Conservation (phyloP, 2,329 filamentous ascomycete species). For the Colletotrichum agaves region DNA sequence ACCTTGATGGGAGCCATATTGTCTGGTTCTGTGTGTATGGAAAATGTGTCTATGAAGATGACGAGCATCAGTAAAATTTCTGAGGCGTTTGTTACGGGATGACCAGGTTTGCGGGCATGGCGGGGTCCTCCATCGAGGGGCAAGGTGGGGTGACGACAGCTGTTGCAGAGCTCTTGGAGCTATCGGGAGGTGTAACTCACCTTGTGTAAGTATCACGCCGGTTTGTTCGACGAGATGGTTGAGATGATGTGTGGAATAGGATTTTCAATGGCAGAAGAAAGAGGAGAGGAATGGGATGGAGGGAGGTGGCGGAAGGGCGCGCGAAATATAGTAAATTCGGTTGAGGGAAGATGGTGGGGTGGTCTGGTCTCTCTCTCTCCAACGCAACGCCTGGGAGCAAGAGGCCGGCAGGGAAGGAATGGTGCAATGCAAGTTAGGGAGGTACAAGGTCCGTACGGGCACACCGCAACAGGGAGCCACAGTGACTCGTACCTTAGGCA, state of each 20-base stretch:
- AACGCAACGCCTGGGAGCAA: too few relatives aligned
- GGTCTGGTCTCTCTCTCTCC: conserved; percentile 37
- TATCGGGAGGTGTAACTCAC: conserved; percentile 13
- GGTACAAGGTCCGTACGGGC: conserved; percentile 32
- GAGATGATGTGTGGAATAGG: conserved; percentile 12
- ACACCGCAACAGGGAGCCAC: conserved; percentile 3
- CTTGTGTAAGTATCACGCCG: conserved; percentile 23
- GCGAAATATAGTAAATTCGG: conserved; percentile 38
- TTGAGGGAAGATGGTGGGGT: conserved; percentile 45
- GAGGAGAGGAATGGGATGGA: not conserved
- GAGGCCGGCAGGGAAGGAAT: too few relatives aligned
- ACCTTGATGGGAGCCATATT: conserved; percentile 72
- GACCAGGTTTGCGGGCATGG: conserved; percentile 6
- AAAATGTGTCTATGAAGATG: conserved; percentile 16
- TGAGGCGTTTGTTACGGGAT: not conserved
- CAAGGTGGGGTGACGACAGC: conserved; percentile 17
- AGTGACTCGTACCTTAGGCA: conserved; percentile 23
- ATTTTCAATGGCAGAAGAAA: conserved; percentile 30
- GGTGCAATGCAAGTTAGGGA: conserved; percentile 23
- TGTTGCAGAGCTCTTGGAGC: conserved; percentile 14
- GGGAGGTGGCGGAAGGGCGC: conserved; percentile 25
- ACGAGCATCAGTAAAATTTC: conserved; percentile 17
- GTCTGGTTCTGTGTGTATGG: conserved; percentile 40
- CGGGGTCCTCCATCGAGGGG: conserved; percentile 12
- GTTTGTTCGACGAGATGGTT: conserved; percentile 23